Percentiles rank a stretch among this genome's conserved stretches.
Evolutionary conservation across 2,329 filamentous ascomycete species (phyloP).

Genomic region (Talaromyces sp.): DNA sequence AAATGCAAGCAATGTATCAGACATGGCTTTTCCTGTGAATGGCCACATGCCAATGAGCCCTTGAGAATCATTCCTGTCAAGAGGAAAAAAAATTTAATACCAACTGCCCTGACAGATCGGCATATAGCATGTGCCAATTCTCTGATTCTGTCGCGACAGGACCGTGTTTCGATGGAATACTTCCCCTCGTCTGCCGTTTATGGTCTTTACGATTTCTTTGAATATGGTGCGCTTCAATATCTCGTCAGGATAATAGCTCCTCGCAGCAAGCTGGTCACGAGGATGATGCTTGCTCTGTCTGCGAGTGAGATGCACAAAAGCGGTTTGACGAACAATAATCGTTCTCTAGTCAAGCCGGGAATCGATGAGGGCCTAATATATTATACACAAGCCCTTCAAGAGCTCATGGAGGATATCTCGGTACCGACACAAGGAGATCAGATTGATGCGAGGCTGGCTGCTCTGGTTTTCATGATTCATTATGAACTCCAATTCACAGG

Average conservation of each 20-base stretch:
- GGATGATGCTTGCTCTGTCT: constrained; percentile 11
- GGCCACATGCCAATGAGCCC: background rate
- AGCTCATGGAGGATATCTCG: background rate
- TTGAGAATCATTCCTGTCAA: background rate
- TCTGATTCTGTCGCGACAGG: constrained; percentile 7
- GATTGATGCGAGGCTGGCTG: constrained; percentile 12
- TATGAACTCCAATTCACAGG: background rate
- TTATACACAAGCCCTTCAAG: constrained; percentile 3
- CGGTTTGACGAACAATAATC: background rate
- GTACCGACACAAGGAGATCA: background rate
- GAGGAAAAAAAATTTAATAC: background rate
- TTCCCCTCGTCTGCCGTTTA: constrained; percentile 10
- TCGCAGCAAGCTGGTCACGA: constrained; percentile 5
- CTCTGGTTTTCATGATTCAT: constrained; percentile 6
- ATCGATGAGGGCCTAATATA: constrained; percentile 2
- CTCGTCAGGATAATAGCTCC: constrained; percentile 5
- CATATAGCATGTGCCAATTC: constrained; percentile 14
- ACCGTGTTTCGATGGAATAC: constrained; percentile 7
- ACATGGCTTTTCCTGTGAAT: constrained; percentile 11
- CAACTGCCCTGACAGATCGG: constrained; percentile 1
- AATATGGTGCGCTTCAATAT: constrained; percentile 9
- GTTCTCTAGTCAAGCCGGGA: background rate
- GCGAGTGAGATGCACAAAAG: constrained; percentile 11
- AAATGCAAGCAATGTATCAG: constrained; percentile 11
- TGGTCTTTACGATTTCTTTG: constrained; percentile 7